Percentiles rank a stretch among this genome's conserved stretches.
phyloP scores from a whole-genome alignment of 345 rosid species.

The Leavenworthia alabamica region DNA sequence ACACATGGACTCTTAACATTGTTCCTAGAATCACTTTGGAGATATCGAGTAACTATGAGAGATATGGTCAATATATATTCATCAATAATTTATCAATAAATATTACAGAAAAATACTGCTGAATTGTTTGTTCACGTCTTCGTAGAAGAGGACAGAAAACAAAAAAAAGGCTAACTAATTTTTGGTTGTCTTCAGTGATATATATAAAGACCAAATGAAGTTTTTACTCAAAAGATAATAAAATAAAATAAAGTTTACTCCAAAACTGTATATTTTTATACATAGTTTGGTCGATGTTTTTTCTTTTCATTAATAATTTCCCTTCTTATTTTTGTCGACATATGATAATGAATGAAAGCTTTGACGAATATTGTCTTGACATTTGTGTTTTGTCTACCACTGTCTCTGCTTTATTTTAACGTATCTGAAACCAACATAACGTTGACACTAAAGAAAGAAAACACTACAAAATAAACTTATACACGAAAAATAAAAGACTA shows the following conservation, averaged over 20 bases:
- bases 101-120: background rate
- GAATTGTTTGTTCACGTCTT: background rate
- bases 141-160: background rate
- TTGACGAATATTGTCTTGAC: slow-evolving; percentile 2
- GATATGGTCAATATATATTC: too few species aligned
- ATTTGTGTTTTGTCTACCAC: slow-evolving; percentile 10
- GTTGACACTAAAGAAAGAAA: background rate
- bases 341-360: slow-evolving; percentile 11
- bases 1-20: slow-evolving; percentile 1
- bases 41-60: background rate
- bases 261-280: background rate
- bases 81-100: background rate
- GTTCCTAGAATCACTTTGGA: background rate
- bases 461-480: background rate
- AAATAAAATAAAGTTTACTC: too few species aligned
- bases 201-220: too few species aligned
- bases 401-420: too few species aligned
- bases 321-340: background rate
- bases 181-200: too few species aligned
- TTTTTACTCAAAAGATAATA: too few species aligned
- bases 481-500: background rate
- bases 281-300: background rate
- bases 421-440: too few species aligned
- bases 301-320: background rate
- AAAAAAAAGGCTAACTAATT: too few species aligned